Conservation (phyloP, 2,329 filamentous ascomycete genomes). For the Fusarium floridanum region DNA sequence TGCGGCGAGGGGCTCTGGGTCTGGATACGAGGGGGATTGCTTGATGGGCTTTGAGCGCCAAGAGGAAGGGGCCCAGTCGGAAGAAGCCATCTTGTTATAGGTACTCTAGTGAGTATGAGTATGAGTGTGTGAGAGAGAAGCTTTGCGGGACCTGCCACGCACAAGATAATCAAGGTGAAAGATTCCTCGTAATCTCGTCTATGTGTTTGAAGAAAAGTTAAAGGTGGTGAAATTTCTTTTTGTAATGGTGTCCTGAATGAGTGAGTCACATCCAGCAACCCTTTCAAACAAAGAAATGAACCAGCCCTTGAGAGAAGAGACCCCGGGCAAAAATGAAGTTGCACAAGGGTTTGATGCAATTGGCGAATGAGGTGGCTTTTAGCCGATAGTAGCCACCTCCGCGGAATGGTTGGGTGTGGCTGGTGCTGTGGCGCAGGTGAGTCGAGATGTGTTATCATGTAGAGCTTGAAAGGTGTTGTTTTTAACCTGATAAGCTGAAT, state of each 20-base stretch:
- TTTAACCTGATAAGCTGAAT: neutral
- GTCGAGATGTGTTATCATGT: neutral
- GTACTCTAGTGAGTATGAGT: neutral
- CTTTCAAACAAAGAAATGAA: slow-evolving; percentile 29
- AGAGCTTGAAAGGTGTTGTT: neutral
- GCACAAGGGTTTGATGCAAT: slow-evolving; percentile 6
- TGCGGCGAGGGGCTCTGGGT: slow-evolving; percentile 68
- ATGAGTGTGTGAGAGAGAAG: neutral
- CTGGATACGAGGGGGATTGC: slow-evolving; percentile 78
- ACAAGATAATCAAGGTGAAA: neutral
- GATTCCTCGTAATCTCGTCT: neutral
- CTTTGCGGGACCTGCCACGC: slow-evolving; percentile 8
- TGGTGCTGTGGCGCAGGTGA: neutral
- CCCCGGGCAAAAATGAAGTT: slow-evolving; percentile 33
- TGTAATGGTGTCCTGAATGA: slow-evolving; percentile 1
- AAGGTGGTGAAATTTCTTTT: neutral
- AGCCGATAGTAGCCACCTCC: slow-evolving; percentile 28
- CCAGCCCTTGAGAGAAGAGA: neutral
- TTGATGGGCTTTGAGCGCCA: slow-evolving; percentile 86
- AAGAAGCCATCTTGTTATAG: slow-evolving; percentile 48
- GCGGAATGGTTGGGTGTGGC: neutral
- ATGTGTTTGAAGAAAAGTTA: neutral
- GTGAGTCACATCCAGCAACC: slow-evolving; percentile 30
- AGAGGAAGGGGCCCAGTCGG: slow-evolving; percentile 71
- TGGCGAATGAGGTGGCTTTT: slow-evolving; percentile 32